Evolutionary conservation across 441 rosid species (phyloP).

Genomic region (Erysimum pusillum): DNA sequence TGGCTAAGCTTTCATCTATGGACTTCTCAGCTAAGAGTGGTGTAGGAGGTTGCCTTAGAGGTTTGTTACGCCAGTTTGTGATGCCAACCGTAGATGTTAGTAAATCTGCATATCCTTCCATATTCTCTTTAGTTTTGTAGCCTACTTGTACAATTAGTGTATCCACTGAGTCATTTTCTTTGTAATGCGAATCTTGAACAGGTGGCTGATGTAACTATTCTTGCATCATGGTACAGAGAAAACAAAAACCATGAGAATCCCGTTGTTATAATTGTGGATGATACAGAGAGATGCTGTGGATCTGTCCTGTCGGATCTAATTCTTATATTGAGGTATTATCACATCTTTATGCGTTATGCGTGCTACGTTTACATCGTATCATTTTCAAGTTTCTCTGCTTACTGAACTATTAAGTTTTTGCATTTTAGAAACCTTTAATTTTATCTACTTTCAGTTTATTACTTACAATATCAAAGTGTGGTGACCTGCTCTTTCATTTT

Average conservation of each 20-base stretch:
- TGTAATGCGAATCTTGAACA: constrained; percentile 48
- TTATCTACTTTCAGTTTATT: not conserved
- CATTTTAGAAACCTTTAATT: not conserved
- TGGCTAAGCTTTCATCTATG: constrained; percentile 88
- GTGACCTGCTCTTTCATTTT: constrained; percentile 30
- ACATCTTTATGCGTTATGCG: constrained; percentile 14
- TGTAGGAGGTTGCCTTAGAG: constrained; percentile 80
- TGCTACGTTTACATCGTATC: not conserved
- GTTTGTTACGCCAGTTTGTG: constrained; percentile 80
- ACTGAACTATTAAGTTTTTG: not conserved
- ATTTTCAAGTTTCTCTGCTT: not conserved
- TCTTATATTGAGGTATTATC: constrained; percentile 73
- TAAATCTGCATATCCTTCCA: constrained; percentile 20
- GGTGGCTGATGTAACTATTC: constrained; percentile 81
- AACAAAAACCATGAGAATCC: constrained; percentile 60
- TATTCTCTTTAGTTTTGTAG: constrained; percentile 21
- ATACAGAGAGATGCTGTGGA: constrained; percentile 85
- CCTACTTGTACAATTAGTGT: constrained; percentile 6
- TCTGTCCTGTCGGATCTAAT: constrained; percentile 83
- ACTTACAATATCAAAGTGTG: constrained; percentile 6
- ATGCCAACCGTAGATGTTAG: constrained; percentile 79
- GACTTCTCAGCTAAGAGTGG: constrained; percentile 82
- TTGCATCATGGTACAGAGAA: constrained; percentile 88
- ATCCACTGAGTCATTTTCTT: constrained; percentile 33
- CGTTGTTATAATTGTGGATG: constrained; percentile 74